These are phyloP conservation scores for Candida sonorensis DNA, from an alignment of 805 yeast species.

Conservation along the genomic window DNA sequence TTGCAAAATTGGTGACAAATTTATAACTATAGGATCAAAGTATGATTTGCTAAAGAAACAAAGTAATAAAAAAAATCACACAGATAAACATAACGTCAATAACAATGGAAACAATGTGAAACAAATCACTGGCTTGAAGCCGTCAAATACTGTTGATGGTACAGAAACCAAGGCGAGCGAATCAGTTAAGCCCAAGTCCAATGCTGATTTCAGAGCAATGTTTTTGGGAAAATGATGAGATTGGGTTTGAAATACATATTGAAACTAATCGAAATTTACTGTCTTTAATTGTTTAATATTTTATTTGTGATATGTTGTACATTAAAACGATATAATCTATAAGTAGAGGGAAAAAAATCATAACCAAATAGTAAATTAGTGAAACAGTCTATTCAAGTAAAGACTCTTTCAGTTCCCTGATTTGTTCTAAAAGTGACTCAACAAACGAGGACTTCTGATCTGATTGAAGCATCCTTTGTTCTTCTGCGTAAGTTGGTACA, in stretches of 20 bases:
- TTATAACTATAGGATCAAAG: conserved; percentile 26
- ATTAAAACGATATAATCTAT: too few relatives aligned
- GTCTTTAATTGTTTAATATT: too few relatives aligned
- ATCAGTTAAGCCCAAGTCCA: conserved; percentile 19
- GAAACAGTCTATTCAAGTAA: conserved; percentile 18
- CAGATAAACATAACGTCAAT: neutral
- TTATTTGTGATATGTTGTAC: too few relatives aligned
- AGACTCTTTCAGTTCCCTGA: conserved; percentile 45
- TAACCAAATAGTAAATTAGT: too few relatives aligned
- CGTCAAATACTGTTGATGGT: too few relatives aligned
- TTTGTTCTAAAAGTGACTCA: conserved; percentile 39
- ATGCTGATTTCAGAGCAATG: conserved; percentile 33
- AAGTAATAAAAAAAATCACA: neutral
- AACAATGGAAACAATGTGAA: neutral
- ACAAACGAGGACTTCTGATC: conserved; percentile 40
- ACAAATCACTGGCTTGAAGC: neutral
- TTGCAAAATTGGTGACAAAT: conserved; percentile 26
- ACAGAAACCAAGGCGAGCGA: too few relatives aligned
- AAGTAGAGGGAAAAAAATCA: too few relatives aligned
- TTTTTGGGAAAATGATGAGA: conserved; percentile 18
- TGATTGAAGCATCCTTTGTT: conserved; percentile 46
- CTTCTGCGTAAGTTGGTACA: conserved; percentile 56
- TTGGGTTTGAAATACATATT: too few relatives aligned
- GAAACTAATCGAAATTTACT: too few relatives aligned
- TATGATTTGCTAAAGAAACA: conserved; percentile 20